Evolutionary conservation across 257 asterid species (phyloP), one percentile per base, ranked within the genome.

Genomic region (Solanum medicagineum): DNA sequence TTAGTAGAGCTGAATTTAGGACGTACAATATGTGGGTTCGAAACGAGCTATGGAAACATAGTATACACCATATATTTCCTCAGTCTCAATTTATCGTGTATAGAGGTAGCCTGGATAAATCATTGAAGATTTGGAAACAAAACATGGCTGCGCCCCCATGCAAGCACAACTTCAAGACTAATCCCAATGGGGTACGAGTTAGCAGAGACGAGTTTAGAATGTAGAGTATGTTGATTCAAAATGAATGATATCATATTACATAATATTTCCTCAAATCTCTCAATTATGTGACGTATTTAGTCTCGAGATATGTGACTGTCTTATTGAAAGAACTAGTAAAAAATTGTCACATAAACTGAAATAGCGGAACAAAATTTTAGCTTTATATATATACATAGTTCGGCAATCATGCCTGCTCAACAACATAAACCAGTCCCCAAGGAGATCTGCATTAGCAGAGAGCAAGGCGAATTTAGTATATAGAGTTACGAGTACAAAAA

Each of bases 101-200:
- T 40, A 94, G 98, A 77, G 97, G 98, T 44, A 94, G 97, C 82
- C 84, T 89, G 9, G 98, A 94, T 36, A 94, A 91, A 88, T 93
- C 98, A 17, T 97, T 94, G 80, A 94, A 94, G 93, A 92, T 93
- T 85, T 94, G 98, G 98, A 90, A 89, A 83, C 95, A 89, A 13
- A 3, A 85, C 89, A 11, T 70, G 22, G 69, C 87, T 79, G 17
- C 68, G 47, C 85, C 3, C 60, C 29, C 12, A 63, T 10, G 80
- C 87, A 83, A 69, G 56, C 47, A 2, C 87, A 71, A 26, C 65
- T 69, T 16, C 53, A 42, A 36, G n/a, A 12, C 51, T 24, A 17
- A 11, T 69, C 53, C 3, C 26, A 26, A 69, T 8, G 53, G 53
- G 8, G 44, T 69, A 36, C 5, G 53, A 69, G 53, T 19, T 40